These are phyloP conservation scores for Suhomyces coccinellae DNA, from an alignment of 1,139 yeast species.

Conservation along the genomic window DNA sequence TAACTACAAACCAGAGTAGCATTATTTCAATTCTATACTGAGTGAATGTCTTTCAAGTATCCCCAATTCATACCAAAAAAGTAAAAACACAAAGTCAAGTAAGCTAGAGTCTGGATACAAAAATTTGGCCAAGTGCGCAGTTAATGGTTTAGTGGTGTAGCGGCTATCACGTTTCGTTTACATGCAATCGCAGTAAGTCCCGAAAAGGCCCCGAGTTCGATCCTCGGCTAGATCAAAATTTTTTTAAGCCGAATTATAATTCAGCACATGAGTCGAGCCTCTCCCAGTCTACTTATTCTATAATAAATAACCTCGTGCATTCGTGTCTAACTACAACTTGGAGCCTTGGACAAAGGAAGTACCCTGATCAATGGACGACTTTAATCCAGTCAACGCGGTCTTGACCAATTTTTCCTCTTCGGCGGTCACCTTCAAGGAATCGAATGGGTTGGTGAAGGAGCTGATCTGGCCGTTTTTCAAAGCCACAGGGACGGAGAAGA, in stretches of 20 bases:
- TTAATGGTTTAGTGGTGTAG: conserved; percentile 24
- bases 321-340: conserved; percentile 30
- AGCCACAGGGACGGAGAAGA: conserved; percentile 62
- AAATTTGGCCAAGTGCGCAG: not conserved
- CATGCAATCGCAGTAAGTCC: conserved; percentile 21
- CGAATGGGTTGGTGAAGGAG: conserved; percentile 48
- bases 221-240: conserved; percentile 21
- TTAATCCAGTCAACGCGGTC: conserved; percentile 55
- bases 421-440: conserved; percentile 33
- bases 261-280: too few relatives aligned
- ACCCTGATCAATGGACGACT: conserved; percentile 61
- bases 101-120: not conserved
- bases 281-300: too few relatives aligned
- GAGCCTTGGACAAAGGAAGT: conserved; percentile 54
- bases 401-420: conserved; percentile 50
- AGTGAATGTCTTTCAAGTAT: too few relatives aligned
- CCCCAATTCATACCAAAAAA: too few relatives aligned
- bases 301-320: not conserved
- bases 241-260: not conserved
- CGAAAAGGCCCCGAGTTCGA: conserved; percentile 26
- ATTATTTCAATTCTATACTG: too few relatives aligned
- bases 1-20: too few relatives aligned
- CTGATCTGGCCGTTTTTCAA: conserved; percentile 52
- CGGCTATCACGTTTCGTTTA: conserved; percentile 28
- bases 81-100: not conserved